Evolutionary conservation across 73 alveolate genomes (phyloP), one percentile per base, ranked within the genome.

Genomic region (Paramecium tetraurelia): DNA sequence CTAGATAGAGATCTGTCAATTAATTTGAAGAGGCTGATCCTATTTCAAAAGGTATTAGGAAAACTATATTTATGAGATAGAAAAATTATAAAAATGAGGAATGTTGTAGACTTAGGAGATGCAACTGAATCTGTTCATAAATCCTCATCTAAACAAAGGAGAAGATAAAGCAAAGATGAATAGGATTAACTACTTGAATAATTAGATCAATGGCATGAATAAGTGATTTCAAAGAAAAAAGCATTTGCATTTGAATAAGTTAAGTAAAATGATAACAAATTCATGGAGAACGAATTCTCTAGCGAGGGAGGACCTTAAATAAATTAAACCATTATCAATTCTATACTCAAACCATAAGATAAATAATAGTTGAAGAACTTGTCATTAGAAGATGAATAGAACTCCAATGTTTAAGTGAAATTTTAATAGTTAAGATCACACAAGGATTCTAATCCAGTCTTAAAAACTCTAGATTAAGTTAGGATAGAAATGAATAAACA

Each of bases 21-120:
- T 44, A 80, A 80, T 80, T 80, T 35, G 90, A 80, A 43, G 90
- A 80, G 24, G 76, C 90, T 44, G 90, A 80, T 46, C 90, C 90
- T 31, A 46, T 41, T 24, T 80, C 90, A 5, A 72, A 72, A 72
- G 86, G 86, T 72, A 72, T 31, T 8, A 21, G 59, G 59, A 31
- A 27, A 63, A 33, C 27, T n/a, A 72, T 72, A 72, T 22, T 80
- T 22, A 22, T 38, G 57, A 80, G 90, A 80, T 80, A 40, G 90
- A 80, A 80, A 80, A 46, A 44, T 80, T 16, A 80, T 80, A 40
- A 80, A 22, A 46, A 80, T 80, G 90, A 40, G 90, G 57, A 80
- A 80, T 80, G 72, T 80, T 46, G 90, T 80, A 16, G 90, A 80
- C 48, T 48, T 80, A 20, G 90, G 90, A 46, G 90, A 80, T 80